A percentile compares a stretch with the other conserved stretches of the same genome.
Conservation (phyloP, 768 basidiomycete species). For the Collybia nuda region DNA sequence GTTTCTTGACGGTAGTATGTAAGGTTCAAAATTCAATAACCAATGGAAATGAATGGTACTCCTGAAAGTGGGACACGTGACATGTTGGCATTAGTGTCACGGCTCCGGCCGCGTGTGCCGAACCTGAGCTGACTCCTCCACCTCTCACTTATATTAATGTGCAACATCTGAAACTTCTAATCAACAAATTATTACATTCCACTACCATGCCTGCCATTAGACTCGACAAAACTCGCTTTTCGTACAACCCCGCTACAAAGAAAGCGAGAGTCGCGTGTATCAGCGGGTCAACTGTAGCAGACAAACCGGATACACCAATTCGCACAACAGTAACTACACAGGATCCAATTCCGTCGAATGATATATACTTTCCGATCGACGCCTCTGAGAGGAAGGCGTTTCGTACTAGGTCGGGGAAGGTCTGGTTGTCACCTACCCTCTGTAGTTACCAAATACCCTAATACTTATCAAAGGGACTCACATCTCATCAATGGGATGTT, state of each 20-base stretch:
- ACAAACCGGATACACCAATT: neutral
- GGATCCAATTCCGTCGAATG: neutral
- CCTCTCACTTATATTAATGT: neutral
- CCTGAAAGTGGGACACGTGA: too few relatives aligned
- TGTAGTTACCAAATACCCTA: neutral
- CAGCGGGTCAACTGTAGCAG: neutral
- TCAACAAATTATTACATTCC: neutral
- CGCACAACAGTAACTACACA: neutral
- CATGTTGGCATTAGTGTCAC: too few relatives aligned
- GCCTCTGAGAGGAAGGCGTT: slow-evolving; percentile 25
- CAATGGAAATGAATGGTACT: too few relatives aligned
- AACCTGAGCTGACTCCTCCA: neutral
- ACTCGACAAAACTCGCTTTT: slow-evolving; percentile 11
- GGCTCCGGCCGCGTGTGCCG: too few relatives aligned
- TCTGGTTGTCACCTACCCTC: slow-evolving; percentile 6
- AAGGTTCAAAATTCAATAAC: too few relatives aligned
- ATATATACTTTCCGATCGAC: slow-evolving; percentile 23
- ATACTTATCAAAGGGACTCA: slow-evolving; percentile 35
- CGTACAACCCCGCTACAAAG: slow-evolving; percentile 7
- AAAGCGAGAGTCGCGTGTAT: neutral
- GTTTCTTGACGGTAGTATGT: too few relatives aligned
- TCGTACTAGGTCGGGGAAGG: slow-evolving; percentile 35
- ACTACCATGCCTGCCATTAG: slow-evolving; percentile 17
- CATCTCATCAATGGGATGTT: slow-evolving; percentile 58
- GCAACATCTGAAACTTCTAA: neutral